Evolutionary conservation across 345 rosid species (phyloP).

Genomic region (Iberis pinnata): DNA sequence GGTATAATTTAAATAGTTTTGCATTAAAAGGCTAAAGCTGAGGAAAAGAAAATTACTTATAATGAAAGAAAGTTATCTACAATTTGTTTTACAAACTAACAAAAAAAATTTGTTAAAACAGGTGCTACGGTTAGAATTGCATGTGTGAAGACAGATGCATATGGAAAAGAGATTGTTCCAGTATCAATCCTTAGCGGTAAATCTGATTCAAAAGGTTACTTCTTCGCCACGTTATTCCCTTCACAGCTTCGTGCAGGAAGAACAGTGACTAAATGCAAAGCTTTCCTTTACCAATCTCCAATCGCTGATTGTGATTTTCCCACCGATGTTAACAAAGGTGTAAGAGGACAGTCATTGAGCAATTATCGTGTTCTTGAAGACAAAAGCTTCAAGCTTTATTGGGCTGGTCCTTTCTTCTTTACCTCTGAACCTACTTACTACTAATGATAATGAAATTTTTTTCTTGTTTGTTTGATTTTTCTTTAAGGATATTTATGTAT

Average conservation of each 20-base stretch:
- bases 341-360: slow-evolving; percentile 37
- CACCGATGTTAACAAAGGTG: slow-evolving; percentile 42
- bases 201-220: slow-evolving; percentile 49
- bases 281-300: slow-evolving; percentile 45
- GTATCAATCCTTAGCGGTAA: slow-evolving; percentile 37
- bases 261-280: slow-evolving; percentile 46
- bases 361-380: slow-evolving; percentile 39
- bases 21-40: no score
- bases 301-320: slow-evolving; percentile 38
- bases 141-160: slow-evolving; percentile 37
- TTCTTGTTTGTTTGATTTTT: slow-evolving; percentile 16
- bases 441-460: slow-evolving; percentile 15
- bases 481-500: slow-evolving; percentile 6
- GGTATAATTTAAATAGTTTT: no score
- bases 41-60: no score
- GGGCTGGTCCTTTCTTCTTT: slow-evolving; percentile 33
- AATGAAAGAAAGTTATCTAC: no score
- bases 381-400: slow-evolving; percentile 38
- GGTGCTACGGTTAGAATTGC: slow-evolving; percentile 52
- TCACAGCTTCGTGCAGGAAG: slow-evolving; percentile 28
- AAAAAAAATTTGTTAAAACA: slow-evolving; percentile 8
- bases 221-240: slow-evolving; percentile 39
- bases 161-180: slow-evolving; percentile 47
- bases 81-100: no score
- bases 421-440: slow-evolving; percentile 36